These are phyloP conservation scores for Mangifera indica DNA, from an alignment of 345 rosid genomes.

Conservation along the genomic window DNA sequence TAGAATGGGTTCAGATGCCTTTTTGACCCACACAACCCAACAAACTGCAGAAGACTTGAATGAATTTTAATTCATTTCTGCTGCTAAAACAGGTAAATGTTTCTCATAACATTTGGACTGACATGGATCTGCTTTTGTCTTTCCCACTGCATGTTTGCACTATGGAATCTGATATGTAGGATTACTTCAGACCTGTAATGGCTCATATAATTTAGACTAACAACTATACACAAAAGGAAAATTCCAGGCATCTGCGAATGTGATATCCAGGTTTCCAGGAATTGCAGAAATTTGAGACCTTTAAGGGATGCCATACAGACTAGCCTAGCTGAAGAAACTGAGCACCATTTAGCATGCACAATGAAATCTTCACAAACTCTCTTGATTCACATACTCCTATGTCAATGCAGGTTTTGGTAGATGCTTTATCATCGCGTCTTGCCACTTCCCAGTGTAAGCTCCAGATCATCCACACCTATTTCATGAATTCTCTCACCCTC, in stretches of 20 bases:
- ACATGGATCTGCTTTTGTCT: constrained; percentile 15
- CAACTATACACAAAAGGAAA: constrained; percentile 29
- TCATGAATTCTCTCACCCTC: constrained; percentile 97
- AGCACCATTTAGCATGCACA: constrained; percentile 19
- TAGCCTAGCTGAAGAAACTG: background rate
- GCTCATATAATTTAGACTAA: constrained; percentile 8
- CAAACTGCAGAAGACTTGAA: too few relatives aligned
- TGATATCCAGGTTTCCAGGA: constrained; percentile 4
- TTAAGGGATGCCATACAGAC: background rate
- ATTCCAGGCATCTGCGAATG: background rate
- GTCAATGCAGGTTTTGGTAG: background rate
- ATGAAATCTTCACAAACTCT: background rate
- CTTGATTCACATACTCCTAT: constrained; percentile 2
- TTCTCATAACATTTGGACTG: too few relatives aligned
- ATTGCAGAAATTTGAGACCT: background rate
- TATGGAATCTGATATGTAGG: constrained; percentile 3
- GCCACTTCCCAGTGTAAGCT: constrained; percentile 81
- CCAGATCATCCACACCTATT: constrained; percentile 77
- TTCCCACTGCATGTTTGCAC: constrained; percentile 16
- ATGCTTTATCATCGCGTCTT: constrained; percentile 40
- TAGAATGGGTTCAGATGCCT: constrained; percentile 13
- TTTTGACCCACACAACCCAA: constrained; percentile 22
- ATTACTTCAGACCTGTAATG: background rate
- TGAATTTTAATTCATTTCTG: too few relatives aligned
- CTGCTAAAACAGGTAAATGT: too few relatives aligned